Percentiles rank a stretch among this genome's conserved stretches.
phyloP scores from a whole-genome alignment of 352 stramenopile species.

The Pythium angustatum region DNA sequence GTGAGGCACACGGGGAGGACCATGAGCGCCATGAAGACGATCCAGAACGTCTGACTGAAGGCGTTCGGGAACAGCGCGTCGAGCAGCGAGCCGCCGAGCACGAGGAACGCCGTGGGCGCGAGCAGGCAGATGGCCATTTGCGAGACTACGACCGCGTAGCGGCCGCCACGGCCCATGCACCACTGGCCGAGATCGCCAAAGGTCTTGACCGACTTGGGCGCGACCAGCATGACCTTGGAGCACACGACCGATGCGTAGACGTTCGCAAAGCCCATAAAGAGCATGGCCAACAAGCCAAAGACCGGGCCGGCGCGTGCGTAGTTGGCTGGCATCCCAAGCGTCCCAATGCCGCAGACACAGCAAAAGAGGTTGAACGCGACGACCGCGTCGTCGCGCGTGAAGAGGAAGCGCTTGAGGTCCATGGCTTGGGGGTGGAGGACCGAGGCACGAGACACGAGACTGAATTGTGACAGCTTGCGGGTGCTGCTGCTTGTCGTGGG shows the following conservation, averaged over 20 bases:
- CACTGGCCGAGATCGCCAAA: constrained; percentile 40
- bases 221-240: constrained; percentile 23
- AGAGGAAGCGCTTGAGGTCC: neutral
- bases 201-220: constrained; percentile 18
- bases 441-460: neutral
- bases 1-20: constrained; percentile 33
- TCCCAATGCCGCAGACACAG: constrained; percentile 65
- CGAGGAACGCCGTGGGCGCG: constrained; percentile 23
- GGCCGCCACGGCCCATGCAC: constrained; percentile 29
- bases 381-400: constrained; percentile 24
- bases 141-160: constrained; percentile 29
- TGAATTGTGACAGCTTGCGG: neutral
- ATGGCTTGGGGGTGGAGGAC: neutral
- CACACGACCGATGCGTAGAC: constrained; percentile 33
- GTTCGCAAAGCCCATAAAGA: constrained; percentile 41
- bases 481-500: no score
- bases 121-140: constrained; percentile 32
- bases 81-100: constrained; percentile 32
- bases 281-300: constrained; percentile 27
- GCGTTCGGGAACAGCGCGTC: constrained; percentile 29
- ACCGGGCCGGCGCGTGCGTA: constrained; percentile 53
- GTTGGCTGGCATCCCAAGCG: constrained; percentile 68
- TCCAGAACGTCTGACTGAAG: constrained; percentile 30
- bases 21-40: constrained; percentile 32
- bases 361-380: constrained; percentile 62